Evolutionary conservation across 345 rosid genomes (phyloP), one percentile per base, ranked within the genome.

Genomic region (Rhizophora apiculata): DNA sequence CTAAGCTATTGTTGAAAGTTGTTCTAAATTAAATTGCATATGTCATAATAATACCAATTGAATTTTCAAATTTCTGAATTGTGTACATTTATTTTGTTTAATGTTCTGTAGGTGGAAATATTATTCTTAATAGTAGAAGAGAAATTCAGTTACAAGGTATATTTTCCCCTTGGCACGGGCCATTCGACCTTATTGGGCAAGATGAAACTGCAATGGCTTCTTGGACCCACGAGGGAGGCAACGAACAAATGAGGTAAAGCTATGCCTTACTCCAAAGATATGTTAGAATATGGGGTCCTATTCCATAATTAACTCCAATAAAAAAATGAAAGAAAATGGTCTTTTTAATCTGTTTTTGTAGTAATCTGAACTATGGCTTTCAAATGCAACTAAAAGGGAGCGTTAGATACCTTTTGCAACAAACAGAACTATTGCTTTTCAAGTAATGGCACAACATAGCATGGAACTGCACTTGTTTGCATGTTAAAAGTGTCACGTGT

Each of bases 81-180:
- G 9, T 61, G 52, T 43, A 64, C 74, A 63, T 72, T 62, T 62
- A 22, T 6, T 27, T 67, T 74, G 11, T 74, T 62, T 64, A 63
- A 63, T 75, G 65, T 67, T 69, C 27, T 53, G 74, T 82, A 82
- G 86, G 61, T 67, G 62, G 43, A 65, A 51, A 62, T 52, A 51
- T 43, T 74, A 24, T 24, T 58, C 6, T 30, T 36, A 26, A 5
- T 52, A n/a, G 29, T 34, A 57, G 68, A 43, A 64, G 75, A 43
- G 46, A 63, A 31, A 19, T 66, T 51, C 64, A 34, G 30, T 16
- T 36, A 27, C 8, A 10, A 3, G 29, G 8, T 16, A 26, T 3
- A 56, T 8, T 68, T 20, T 6, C 53, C 9, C 54, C 22, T 52
- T 27, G 18, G 16, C 19, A 60, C 32, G 16, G 1, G 36, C 65